Percentiles rank a stretch among this genome's conserved stretches.
phyloP scores from a whole-genome alignment of 371 early-diverging fungal genomes.

The Syncephalastrum contaminatum region DNA sequence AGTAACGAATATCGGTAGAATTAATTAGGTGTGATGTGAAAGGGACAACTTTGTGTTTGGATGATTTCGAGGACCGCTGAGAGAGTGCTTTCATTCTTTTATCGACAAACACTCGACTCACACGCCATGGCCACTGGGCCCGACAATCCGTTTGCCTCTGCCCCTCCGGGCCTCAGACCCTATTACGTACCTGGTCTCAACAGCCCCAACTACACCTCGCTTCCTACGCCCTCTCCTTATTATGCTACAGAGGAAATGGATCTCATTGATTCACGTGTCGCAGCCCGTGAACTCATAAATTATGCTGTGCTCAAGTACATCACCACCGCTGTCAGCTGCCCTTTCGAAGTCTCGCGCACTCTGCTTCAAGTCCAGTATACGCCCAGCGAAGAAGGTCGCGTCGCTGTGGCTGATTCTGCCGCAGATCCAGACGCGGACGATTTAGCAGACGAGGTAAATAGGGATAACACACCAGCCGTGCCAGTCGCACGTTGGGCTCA shows the following conservation, averaged over 20 bases:
- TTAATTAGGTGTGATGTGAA: too few species aligned
- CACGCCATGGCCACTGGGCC: too few species aligned
- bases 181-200: constrained; percentile 47
- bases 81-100: too few species aligned
- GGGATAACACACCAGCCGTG: too few species aligned
- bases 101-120: too few species aligned
- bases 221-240: constrained; percentile 22
- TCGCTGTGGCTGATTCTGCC: constrained; percentile 15
- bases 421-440: constrained; percentile 5
- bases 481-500: neutral
- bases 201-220: constrained; percentile 36
- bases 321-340: constrained; percentile 65
- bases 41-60: too few species aligned
- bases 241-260: constrained; percentile 37
- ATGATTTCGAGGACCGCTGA: too few species aligned
- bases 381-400: constrained; percentile 55
- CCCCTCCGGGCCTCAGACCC: constrained; percentile 30
- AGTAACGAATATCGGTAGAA: too few species aligned
- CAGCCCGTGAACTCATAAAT: constrained; percentile 59
- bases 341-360: constrained; percentile 76
- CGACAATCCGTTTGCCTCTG: too few species aligned
- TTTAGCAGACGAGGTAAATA: constrained; percentile 19
- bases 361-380: constrained; percentile 82
- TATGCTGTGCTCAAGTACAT: constrained; percentile 69
- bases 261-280: constrained; percentile 47